A percentile compares a stretch with the other conserved stretches of the same genome.
Conservation (phyloP, 305 asterid genomes). For the Lippia alba region DNA sequence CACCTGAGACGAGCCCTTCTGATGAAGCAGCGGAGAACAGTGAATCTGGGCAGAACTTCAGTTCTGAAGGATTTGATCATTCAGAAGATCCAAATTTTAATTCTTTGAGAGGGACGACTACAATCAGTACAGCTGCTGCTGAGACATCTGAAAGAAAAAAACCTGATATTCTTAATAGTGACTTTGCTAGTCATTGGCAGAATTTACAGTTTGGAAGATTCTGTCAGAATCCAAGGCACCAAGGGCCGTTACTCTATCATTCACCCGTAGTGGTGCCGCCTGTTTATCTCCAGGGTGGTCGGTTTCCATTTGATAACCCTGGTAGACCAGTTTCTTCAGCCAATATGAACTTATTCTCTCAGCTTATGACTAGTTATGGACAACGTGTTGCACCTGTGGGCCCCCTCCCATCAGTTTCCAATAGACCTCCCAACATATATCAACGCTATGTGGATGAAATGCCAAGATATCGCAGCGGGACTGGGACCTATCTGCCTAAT, state of each 20-base stretch:
- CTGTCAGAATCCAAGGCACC: conserved; percentile 76
- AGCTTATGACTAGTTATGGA: conserved; percentile 75
- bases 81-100: conserved; percentile 56
- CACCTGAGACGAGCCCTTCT: conserved; percentile 67
- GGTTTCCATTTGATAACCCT: conserved; percentile 80
- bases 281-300: conserved; percentile 70
- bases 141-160: conserved; percentile 62
- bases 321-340: conserved; percentile 78
- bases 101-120: conserved; percentile 54
- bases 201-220: conserved; percentile 86
- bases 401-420: conserved; percentile 70
- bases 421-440: conserved; percentile 71
- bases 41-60: conserved; percentile 56
- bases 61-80: conserved; percentile 57
- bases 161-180: conserved; percentile 86
- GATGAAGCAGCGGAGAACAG: conserved; percentile 53
- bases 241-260: conserved; percentile 65
- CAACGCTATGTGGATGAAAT: conserved; percentile 72
- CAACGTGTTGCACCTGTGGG: conserved; percentile 71
- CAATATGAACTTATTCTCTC: conserved; percentile 63
- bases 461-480: conserved; percentile 94
- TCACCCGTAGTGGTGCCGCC: conserved; percentile 93
- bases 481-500: conserved; percentile 97
- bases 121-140: conserved; percentile 27
- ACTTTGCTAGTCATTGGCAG: conserved; percentile 91